These are phyloP conservation scores for Mucuna pruriens DNA, from an alignment of 306 rosid species.

Conservation along the genomic window DNA sequence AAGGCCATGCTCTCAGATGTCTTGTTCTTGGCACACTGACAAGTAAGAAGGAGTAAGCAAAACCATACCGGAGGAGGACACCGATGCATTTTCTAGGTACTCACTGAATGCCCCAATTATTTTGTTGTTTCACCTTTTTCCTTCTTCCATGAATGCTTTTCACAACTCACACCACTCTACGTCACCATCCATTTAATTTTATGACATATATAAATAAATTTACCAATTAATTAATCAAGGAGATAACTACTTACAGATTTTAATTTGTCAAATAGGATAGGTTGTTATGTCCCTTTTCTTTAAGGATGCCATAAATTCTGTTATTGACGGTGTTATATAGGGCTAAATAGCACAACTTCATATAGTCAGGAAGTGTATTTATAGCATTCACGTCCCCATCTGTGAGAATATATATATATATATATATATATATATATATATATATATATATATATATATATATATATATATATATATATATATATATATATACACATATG, in stretches of 20 bases:
- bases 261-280: constrained; percentile 43
- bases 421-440: neutral
- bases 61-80: constrained; percentile 40
- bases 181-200: neutral
- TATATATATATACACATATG: too few species aligned
- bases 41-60: constrained; percentile 45
- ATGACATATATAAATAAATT: too few species aligned
- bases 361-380: constrained; percentile 40
- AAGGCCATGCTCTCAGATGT: constrained; percentile 21
- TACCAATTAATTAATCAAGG: neutral
- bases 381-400: constrained; percentile 52
- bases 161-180: constrained; percentile 49
- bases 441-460: too few species aligned
- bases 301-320: constrained; percentile 34
- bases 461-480: too few species aligned
- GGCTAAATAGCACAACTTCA: constrained; percentile 56
- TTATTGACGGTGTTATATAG: constrained; percentile 51
- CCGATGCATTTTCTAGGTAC: constrained; percentile 46
- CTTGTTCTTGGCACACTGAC: neutral
- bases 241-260: constrained; percentile 37
- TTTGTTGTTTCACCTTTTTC: constrained; percentile 41
- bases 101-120: constrained; percentile 32
- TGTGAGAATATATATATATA: neutral
- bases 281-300: constrained; percentile 37
- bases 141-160: constrained; percentile 52